Conservation (phyloP, 1,284 basidiomycete species). For the Microbotryum scabiosae region DNA sequence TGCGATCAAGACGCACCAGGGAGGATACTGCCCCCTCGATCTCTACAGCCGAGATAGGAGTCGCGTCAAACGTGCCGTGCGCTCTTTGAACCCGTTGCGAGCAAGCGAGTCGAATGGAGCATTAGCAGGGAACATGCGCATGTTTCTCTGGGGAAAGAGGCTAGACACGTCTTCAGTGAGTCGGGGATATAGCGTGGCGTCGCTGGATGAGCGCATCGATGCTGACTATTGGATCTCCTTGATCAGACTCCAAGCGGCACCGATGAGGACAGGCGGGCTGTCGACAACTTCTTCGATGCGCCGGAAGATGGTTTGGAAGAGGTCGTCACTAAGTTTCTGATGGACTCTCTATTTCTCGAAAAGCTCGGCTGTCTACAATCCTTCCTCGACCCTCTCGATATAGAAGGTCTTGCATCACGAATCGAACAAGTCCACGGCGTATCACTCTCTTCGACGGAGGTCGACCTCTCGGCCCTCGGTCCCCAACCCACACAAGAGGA, state of each 20-base stretch:
- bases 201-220: no score
- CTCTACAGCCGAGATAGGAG: slow-evolving; percentile 60
- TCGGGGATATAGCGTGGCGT: background rate
- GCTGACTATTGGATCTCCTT: no score
- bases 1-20: slow-evolving; percentile 39
- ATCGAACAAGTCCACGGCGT: background rate
- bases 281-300: no score
- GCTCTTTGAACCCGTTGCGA: slow-evolving; percentile 64
- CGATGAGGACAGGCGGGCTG: no score
- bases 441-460: background rate
- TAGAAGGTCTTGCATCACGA: slow-evolving; percentile 59
- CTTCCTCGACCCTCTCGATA: slow-evolving; percentile 67
- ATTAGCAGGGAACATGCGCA: slow-evolving; percentile 51
- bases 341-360: slow-evolving; percentile 49
- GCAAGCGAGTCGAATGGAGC: slow-evolving; percentile 51
- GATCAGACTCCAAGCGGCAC: no score
- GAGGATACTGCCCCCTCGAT: slow-evolving; percentile 74
- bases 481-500: slow-evolving; percentile 36
- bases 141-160: slow-evolving; percentile 60
- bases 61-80: slow-evolving; percentile 57
- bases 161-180: slow-evolving; percentile 57
- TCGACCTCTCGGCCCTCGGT: slow-evolving; percentile 1
- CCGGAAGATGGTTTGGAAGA: no score
- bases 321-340: no score
- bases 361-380: slow-evolving; percentile 60